These are phyloP conservation scores for Lojkania enalia DNA, from an alignment of 2,329 filamentous ascomycete species.

Conservation along the genomic window DNA sequence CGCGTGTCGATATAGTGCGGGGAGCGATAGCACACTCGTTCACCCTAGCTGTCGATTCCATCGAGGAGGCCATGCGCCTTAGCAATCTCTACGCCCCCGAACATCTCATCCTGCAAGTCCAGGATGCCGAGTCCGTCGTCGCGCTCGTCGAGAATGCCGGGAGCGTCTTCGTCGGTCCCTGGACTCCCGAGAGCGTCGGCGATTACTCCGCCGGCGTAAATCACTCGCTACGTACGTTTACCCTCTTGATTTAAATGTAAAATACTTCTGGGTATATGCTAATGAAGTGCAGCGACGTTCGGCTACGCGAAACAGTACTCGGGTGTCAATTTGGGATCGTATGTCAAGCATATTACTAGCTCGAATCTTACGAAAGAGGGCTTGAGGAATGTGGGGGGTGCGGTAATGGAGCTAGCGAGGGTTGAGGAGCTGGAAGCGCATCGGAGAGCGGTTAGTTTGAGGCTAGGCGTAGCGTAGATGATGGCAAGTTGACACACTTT, in stretches of 20 bases:
- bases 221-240: slow-evolving; percentile 85
- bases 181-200: slow-evolving; percentile 97
- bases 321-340: slow-evolving; percentile 92
- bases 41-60: slow-evolving; percentile 74
- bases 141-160: slow-evolving; percentile 88
- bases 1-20: slow-evolving; percentile 88
- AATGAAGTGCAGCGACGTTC: slow-evolving; percentile 72
- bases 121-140: slow-evolving; percentile 73
- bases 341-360: slow-evolving; percentile 97
- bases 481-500: too few species aligned
- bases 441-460: slow-evolving; percentile 70
- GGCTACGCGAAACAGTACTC: slow-evolving; percentile 99
- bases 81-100: slow-evolving; percentile 97
- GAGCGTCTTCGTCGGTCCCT: slow-evolving; percentile 91
- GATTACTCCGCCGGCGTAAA: slow-evolving; percentile 99
- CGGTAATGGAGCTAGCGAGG: slow-evolving; percentile 92
- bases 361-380: slow-evolving; percentile 86
- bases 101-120: slow-evolving; percentile 89
- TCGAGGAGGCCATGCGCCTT: slow-evolving; percentile 75
- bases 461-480: slow-evolving; percentile 52
- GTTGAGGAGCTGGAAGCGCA: slow-evolving; percentile 96
- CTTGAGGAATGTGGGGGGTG: slow-evolving; percentile 78
- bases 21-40: slow-evolving; percentile 90
- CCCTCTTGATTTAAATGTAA: neutral
- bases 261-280: neutral